phyloP scores from a whole-genome alignment of 2,329 filamentous ascomycete genomes.

The Pezicula radicicola region DNA sequence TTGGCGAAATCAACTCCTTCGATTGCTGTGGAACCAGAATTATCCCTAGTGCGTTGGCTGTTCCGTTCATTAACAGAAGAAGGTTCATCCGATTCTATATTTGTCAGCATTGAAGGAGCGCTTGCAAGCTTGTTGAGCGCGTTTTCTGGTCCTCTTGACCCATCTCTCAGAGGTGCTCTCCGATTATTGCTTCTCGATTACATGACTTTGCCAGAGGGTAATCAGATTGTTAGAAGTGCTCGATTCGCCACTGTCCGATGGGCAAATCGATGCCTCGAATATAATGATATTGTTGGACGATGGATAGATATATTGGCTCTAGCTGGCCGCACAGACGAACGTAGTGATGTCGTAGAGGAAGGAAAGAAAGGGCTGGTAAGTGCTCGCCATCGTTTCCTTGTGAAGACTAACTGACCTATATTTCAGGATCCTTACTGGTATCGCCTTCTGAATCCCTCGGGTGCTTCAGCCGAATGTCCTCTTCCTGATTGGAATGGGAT shows the following conservation, averaged over 20 bases:
- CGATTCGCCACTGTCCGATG: slow-evolving; percentile 83
- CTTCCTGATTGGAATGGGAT: slow-evolving; percentile 52
- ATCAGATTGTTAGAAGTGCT: slow-evolving; percentile 64
- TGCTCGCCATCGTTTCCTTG: slow-evolving; percentile 40
- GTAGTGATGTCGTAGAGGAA: slow-evolving; percentile 84
- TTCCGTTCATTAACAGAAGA: slow-evolving; percentile 83
- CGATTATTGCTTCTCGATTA: slow-evolving; percentile 62
- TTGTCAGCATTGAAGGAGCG: slow-evolving; percentile 85
- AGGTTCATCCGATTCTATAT: slow-evolving; percentile 66
- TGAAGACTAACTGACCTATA: slow-evolving; percentile 1
- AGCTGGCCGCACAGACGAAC: slow-evolving; percentile 61
- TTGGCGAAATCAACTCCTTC: slow-evolving; percentile 64
- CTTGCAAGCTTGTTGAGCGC: slow-evolving; percentile 73
- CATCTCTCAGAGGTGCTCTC: slow-evolving; percentile 23
- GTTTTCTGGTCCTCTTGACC: slow-evolving; percentile 38
- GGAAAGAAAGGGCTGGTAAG: slow-evolving; percentile 82
- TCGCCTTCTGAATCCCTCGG: slow-evolving; percentile 52
- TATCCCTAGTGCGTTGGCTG: slow-evolving; percentile 68
- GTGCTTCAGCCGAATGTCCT: slow-evolving; percentile 36
- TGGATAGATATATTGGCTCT: slow-evolving; percentile 89
- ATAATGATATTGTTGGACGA: slow-evolving; percentile 72
- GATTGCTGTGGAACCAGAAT: slow-evolving; percentile 46
- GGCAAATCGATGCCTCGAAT: slow-evolving; percentile 83
- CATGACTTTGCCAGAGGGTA: slow-evolving; percentile 52
- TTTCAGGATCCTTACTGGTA: slow-evolving; percentile 62